Percentiles rank a stretch among this genome's conserved stretches.
Conservation (phyloP, 129 eudicot species). For the Daucus carota region DNA sequence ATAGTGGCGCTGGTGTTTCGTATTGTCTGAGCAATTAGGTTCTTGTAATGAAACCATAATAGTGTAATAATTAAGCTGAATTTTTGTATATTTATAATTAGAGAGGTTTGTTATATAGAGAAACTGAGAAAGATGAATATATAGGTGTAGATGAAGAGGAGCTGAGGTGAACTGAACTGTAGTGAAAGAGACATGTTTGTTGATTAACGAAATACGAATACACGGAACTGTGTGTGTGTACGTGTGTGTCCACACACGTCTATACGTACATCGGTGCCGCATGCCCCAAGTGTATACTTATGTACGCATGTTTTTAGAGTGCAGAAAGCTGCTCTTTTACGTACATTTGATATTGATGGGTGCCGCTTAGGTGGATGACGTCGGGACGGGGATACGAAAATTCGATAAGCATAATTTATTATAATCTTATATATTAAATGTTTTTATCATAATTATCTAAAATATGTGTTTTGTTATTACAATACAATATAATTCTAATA, state of each 20-base stretch:
- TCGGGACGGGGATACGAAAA: too few species aligned
- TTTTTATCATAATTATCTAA: too few species aligned
- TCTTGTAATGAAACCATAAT: neutral
- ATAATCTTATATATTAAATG: too few species aligned
- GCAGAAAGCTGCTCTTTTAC: neutral
- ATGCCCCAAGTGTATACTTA: neutral
- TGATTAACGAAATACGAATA: neutral
- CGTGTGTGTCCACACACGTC: slow-evolving; percentile 5
- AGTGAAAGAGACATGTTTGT: neutral
- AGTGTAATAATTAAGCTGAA: too few species aligned
- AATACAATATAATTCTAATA: too few species aligned
- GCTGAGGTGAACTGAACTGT: neutral
- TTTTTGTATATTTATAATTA: neutral
- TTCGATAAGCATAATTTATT: too few species aligned
- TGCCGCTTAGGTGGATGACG: too few species aligned
- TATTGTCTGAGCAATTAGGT: neutral
- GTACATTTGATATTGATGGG: neutral
- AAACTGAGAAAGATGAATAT: neutral
- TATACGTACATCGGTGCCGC: neutral
- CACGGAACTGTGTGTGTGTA: neutral
- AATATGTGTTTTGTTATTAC: too few species aligned
- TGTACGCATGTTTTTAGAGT: neutral
- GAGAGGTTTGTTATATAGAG: neutral
- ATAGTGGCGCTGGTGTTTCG: neutral
- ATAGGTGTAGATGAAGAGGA: neutral